Evolutionary conservation across 768 basidiomycete genomes (phyloP).

Genomic region (Mycena galericulata): DNA sequence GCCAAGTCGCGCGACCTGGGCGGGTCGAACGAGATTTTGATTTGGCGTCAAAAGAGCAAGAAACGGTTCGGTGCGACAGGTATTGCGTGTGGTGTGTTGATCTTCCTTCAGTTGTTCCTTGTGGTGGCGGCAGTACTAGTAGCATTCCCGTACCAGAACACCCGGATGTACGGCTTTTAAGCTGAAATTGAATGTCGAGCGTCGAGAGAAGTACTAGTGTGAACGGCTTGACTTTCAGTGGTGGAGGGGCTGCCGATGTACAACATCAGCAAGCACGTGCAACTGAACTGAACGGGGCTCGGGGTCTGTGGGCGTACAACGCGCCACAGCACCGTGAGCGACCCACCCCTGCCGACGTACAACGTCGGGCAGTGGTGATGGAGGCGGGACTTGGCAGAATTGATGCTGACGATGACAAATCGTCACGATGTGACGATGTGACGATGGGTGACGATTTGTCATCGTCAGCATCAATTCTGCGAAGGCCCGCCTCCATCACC

Average conservation of each 20-base stretch:
- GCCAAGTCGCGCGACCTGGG: constrained; percentile 21
- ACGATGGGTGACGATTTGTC: constrained; percentile 10
- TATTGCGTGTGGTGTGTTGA: constrained; percentile 4
- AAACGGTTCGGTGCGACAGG: constrained; percentile 1
- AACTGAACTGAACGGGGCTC: background rate
- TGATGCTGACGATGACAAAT: background rate
- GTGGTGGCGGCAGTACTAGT: constrained; percentile 5
- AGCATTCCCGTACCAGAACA: constrained; percentile 1
- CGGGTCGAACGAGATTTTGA: constrained; percentile 14
- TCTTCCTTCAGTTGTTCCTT: constrained; percentile 16
- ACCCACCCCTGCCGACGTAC: constrained; percentile 9
- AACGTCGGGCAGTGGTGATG: constrained; percentile 17
- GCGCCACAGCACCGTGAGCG: background rate
- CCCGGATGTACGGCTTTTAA: constrained; percentile 9
- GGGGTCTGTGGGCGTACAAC: constrained; percentile 17
- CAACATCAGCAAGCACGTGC: constrained; percentile 10
- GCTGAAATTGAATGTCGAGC: background rate
- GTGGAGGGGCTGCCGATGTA: constrained; percentile 15
- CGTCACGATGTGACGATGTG: too few species aligned
- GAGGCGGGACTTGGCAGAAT: background rate
- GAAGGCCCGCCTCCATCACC: background rate
- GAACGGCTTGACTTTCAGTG: background rate
- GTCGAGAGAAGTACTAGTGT: background rate
- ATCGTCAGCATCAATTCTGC: too few species aligned
- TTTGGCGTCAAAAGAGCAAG: constrained; percentile 22